phyloP scores from a whole-genome alignment of 2,329 filamentous ascomycete species.

The Sporothrix pallida region DNA sequence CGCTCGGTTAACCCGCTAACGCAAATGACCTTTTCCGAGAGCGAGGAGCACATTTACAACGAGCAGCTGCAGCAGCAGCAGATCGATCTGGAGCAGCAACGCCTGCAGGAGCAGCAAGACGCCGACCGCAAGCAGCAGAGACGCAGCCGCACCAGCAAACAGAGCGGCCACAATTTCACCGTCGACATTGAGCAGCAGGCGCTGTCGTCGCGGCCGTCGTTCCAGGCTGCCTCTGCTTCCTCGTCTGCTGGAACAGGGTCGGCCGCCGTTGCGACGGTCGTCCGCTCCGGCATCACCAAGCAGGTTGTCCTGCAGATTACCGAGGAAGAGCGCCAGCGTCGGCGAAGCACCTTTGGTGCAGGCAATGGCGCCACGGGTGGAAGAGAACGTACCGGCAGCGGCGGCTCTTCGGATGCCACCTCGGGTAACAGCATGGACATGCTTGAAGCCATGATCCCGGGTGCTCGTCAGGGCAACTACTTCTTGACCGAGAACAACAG shows the following conservation, averaged over 20 bases:
- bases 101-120: neutral
- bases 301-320: constrained; percentile 35
- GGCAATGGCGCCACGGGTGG: neutral
- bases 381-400: neutral
- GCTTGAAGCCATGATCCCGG: constrained; percentile 26
- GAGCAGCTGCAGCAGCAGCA: constrained; percentile 31
- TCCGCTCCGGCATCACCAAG: constrained; percentile 34
- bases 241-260: neutral
- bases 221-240: neutral
- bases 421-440: constrained; percentile 22
- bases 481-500: constrained; percentile 31
- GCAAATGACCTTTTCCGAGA: constrained; percentile 41
- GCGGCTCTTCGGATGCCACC: constrained; percentile 11
- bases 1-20: constrained; percentile 42
- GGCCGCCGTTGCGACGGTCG: neutral
- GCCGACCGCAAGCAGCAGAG: neutral
- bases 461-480: constrained; percentile 36
- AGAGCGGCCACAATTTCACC: neutral
- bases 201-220: constrained; percentile 13
- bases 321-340: constrained; percentile 32
- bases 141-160: neutral
- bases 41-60: constrained; percentile 42
- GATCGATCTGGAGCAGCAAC: neutral
- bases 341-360: neutral
- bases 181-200: constrained; percentile 25